Percentiles rank a stretch among this genome's conserved stretches.
Evolutionary conservation across 2,329 filamentous ascomycete species (phyloP).

Genomic region (Rutstroemia sp.): DNA sequence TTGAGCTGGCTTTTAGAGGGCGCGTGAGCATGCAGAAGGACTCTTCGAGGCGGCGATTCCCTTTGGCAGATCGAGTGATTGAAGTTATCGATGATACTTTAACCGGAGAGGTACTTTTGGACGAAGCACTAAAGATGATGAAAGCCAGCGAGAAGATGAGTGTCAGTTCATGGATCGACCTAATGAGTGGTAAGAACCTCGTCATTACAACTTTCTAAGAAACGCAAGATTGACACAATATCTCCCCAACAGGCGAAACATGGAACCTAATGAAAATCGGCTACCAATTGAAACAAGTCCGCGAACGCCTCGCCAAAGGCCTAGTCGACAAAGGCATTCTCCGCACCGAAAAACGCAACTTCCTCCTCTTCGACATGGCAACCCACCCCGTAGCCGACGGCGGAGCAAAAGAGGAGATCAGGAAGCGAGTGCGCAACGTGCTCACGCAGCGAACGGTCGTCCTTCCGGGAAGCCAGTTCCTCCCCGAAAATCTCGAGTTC

Average conservation of each 20-base stretch:
- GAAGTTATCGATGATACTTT: conserved; percentile 96
- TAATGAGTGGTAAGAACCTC: conserved; percentile 74
- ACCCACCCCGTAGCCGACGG: conserved; percentile 96
- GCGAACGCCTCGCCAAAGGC: conserved; percentile 93
- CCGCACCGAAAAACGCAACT: conserved; percentile 98
- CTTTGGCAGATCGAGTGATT: conserved; percentile 85
- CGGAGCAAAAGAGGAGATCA: conserved; percentile 95
- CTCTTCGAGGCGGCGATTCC: conserved; percentile 82
- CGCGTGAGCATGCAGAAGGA: conserved; percentile 99
- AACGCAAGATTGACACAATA: not conserved
- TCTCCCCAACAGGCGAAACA: conserved; percentile 66
- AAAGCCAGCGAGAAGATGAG: conserved; percentile 99
- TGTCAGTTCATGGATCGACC: conserved; percentile 96
- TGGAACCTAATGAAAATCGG: conserved; percentile 99
- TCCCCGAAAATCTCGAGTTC: conserved; percentile 92
- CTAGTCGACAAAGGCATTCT: conserved; percentile 98
- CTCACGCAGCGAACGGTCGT: conserved; percentile 93
- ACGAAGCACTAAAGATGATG: conserved; percentile 99
- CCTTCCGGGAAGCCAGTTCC: conserved; percentile 75
- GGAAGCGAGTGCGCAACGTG: conserved; percentile 83
- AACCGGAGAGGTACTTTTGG: conserved; percentile 92
- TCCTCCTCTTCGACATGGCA: conserved; percentile 99
- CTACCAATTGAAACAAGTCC: conserved; percentile 98
- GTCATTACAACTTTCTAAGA: conserved; percentile 2
- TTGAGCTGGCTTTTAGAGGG: conserved; percentile 92